These are phyloP conservation scores for Ophiostoma triangulosporum DNA, from an alignment of 2,329 filamentous ascomycete genomes.

Conservation along the genomic window DNA sequence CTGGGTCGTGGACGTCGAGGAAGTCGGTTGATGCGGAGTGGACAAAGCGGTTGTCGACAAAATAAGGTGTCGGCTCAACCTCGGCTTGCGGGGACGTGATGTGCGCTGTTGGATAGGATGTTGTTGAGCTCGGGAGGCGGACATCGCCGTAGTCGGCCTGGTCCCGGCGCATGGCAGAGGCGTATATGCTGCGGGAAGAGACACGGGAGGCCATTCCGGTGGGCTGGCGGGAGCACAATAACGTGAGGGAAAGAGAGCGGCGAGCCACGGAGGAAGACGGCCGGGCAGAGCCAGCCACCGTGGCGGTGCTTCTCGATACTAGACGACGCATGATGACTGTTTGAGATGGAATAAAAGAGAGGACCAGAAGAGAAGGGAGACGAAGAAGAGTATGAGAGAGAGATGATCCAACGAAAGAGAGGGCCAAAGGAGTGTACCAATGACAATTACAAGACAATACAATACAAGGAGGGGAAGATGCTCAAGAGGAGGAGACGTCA, in stretches of 20 bases:
- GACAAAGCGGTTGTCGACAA: constrained; percentile 68
- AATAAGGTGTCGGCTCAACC: constrained; percentile 63
- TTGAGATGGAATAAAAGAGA: neutral
- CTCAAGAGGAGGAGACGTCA: neutral
- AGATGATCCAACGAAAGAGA: too few relatives aligned
- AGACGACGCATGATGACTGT: constrained; percentile 30
- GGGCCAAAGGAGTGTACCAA: too few relatives aligned
- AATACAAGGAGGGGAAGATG: neutral
- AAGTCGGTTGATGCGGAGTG: constrained; percentile 54
- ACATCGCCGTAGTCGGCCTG: constrained; percentile 28
- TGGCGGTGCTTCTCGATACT: constrained; percentile 26
- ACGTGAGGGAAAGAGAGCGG: neutral
- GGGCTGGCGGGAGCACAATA: neutral
- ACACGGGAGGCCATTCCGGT: constrained; percentile 4
- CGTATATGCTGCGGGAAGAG: constrained; percentile 39
- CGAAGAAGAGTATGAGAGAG: neutral
- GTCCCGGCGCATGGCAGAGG: constrained; percentile 41
- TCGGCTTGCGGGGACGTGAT: constrained; percentile 44
- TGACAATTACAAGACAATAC: too few relatives aligned
- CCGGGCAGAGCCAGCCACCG: constrained; percentile 14
- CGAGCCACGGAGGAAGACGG: neutral
- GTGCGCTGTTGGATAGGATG: constrained; percentile 57
- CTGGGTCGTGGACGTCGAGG: constrained; percentile 71
- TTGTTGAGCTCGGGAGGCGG: constrained; percentile 37
- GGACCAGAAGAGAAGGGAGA: neutral